Base-by-base conservation (phyloP, 1,284 basidiomycete species). In the Trichosporon coremiiforme region DNA sequence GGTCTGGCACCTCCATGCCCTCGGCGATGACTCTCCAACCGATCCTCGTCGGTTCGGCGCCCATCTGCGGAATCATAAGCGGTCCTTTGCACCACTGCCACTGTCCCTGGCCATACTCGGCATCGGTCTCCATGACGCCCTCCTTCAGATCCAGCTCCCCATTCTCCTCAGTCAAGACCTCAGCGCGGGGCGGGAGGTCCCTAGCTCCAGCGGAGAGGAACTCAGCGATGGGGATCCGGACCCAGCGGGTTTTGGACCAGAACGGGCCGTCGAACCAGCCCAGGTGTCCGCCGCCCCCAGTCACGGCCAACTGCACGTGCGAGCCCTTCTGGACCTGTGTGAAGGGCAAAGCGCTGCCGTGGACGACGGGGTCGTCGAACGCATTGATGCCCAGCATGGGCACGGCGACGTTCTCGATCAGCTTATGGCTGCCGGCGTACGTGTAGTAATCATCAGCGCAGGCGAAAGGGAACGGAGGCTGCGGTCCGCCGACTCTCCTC, bases 331-430 rank as follows among this genome's bases (percentile, higher is more conserved):
- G 85, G 7, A 87, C 85, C 71, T 89, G 85, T 73, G 87, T 68
- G 41, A 77, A 85, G 3, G 89, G 91, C 53, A 78, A 79, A 22
- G 69, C 73, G 15, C 67, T 75, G 84, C 87, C 69, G 90, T 84
- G 90, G 29, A 98, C 89, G 64, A 88, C 85, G 1, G 97, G 97
- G 83, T 99, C 96, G 82, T 99, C 95, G 50, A 88, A 88, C 0
- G 96, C 89, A 79, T 94, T 96, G 75, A 99, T 87, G 9, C 91
- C 89, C 8, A 99, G 86, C 77, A 91, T 71, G 0, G 84, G 84
- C 80, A 80, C 76, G 64, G 77, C 78, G 64, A 85, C 76, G n/a
- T 74, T 77, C 20, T 70, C 67, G 15, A 84, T 73, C 45, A 79
- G 70, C 65, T 78, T 70, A 50, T 76, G 74, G 17, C 80, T 78